Evolutionary conservation across 192 early-diverging fungal species (phyloP).

Genomic region (Gonapodya sp.): DNA sequence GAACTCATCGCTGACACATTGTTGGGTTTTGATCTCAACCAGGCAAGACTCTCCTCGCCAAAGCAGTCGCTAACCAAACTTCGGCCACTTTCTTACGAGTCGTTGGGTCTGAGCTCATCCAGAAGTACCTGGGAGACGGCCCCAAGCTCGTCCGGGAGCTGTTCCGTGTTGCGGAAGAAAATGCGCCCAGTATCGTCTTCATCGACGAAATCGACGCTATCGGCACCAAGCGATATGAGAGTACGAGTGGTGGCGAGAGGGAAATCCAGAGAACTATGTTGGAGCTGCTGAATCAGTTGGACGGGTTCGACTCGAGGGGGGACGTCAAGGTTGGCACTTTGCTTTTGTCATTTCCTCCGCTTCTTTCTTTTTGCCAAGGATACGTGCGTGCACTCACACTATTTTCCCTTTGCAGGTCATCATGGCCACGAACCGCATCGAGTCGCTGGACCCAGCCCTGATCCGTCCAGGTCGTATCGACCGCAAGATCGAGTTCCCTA

Average conservation of each 20-base stretch:
- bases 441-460: slow-evolving; percentile 92
- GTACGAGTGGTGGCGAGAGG: slow-evolving; percentile 85
- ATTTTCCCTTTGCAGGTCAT: slow-evolving; percentile 45
- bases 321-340: slow-evolving; percentile 87
- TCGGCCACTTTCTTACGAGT: slow-evolving; percentile 96
- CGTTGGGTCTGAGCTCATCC: slow-evolving; percentile 94
- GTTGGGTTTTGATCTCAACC: background rate
- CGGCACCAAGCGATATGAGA: slow-evolving; percentile 94
- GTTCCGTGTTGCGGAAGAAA: slow-evolving; percentile 93
- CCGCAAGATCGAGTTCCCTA: slow-evolving; percentile 98
- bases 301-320: slow-evolving; percentile 90
- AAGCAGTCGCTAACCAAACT: slow-evolving; percentile 97
- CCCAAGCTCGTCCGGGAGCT: slow-evolving; percentile 95
- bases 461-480: slow-evolving; percentile 96
- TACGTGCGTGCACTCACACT: slow-evolving; percentile 12
- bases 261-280: slow-evolving; percentile 98
- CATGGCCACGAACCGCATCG: slow-evolving; percentile 98
- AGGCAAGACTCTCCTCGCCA: slow-evolving; percentile 90
- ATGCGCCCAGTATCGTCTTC: slow-evolving; percentile 95
- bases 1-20: background rate
- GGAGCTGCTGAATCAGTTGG: slow-evolving; percentile 94
- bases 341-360: background rate
- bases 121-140: slow-evolving; percentile 98
- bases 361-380: background rate
- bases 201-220: slow-evolving; percentile 99